phyloP scores from a whole-genome alignment of 805 yeast genomes.

The Saturnispora sanitii region DNA sequence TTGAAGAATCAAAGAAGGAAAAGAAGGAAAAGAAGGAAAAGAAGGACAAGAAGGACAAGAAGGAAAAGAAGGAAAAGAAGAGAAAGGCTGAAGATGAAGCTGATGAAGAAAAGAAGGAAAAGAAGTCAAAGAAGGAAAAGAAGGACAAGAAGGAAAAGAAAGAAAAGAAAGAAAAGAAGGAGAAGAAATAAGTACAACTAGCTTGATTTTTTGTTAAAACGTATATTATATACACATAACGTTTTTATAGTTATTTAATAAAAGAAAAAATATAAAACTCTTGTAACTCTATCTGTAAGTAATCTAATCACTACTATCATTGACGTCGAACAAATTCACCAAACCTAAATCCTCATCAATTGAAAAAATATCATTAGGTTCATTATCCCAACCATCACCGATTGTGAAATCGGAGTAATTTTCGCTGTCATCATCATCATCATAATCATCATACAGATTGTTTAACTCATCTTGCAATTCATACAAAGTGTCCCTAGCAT shows the following conservation, averaged over 20 bases:
- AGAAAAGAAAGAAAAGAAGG: constrained; percentile 12
- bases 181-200: constrained; percentile 21
- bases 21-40: constrained; percentile 33
- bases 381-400: too few relatives aligned
- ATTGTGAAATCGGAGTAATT: too few relatives aligned
- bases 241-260: not conserved
- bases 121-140: constrained; percentile 15
- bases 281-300: too few relatives aligned
- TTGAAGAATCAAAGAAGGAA: constrained; percentile 28
- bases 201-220: not conserved
- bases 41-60: constrained; percentile 39
- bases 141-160: constrained; percentile 11
- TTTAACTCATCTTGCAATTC: not conserved
- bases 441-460: too few relatives aligned
- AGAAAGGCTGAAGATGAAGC: constrained; percentile 36
- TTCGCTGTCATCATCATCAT: too few relatives aligned
- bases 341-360: too few relatives aligned
- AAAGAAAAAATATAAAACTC: too few relatives aligned
- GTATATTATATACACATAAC: not conserved
- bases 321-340: too few relatives aligned
- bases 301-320: too few relatives aligned
- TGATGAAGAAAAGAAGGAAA: constrained; percentile 39
- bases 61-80: constrained; percentile 46
- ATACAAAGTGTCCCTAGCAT: too few relatives aligned
- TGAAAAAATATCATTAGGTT: too few relatives aligned